Conservation (phyloP, 495 filamentous ascomycete species). For the Neurospora intermedia region DNA sequence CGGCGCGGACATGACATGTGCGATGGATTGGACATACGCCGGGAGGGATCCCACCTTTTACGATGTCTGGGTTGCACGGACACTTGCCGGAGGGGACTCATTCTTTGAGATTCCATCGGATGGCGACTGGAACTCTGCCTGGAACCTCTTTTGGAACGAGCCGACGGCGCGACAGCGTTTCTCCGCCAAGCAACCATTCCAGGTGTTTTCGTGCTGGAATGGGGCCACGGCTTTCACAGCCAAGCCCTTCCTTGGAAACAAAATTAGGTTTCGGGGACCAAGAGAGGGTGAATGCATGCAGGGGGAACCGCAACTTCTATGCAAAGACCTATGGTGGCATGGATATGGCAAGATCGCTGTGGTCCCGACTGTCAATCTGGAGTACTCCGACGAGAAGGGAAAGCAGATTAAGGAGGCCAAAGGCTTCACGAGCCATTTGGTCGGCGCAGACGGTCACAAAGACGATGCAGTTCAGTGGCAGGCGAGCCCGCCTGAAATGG, state of each 20-base stretch:
- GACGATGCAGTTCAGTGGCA: constrained; percentile 11
- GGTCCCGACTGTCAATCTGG: constrained; percentile 40
- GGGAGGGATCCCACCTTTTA: constrained; percentile 33
- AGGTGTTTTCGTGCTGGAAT: constrained; percentile 48
- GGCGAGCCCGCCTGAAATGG: constrained; percentile 12
- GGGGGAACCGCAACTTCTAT: constrained; percentile 38
- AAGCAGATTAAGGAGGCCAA: constrained; percentile 28
- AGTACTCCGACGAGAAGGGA: constrained; percentile 29
- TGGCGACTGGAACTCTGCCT: constrained; percentile 30
- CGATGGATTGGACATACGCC: constrained; percentile 41
- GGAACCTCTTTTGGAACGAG: constrained; percentile 39
- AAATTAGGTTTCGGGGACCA: constrained; percentile 24
- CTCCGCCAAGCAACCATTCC: constrained; percentile 27
- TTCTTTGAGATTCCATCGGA: constrained; percentile 40
- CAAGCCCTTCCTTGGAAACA: constrained; percentile 21
- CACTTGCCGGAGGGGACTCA: constrained; percentile 32
- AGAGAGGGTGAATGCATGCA: constrained; percentile 32
- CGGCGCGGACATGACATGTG: constrained; percentile 41
- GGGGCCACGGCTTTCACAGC: constrained; percentile 28
- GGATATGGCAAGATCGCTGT: constrained; percentile 38
- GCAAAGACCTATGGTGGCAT: constrained; percentile 38
- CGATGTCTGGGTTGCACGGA: constrained; percentile 42
- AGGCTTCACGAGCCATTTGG: constrained; percentile 28
- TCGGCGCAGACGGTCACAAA: constrained; percentile 2
- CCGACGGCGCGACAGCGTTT: constrained; percentile 16